phyloP scores from a whole-genome alignment of 2,329 filamentous ascomycete species.

The Leptographium procerum region DNA sequence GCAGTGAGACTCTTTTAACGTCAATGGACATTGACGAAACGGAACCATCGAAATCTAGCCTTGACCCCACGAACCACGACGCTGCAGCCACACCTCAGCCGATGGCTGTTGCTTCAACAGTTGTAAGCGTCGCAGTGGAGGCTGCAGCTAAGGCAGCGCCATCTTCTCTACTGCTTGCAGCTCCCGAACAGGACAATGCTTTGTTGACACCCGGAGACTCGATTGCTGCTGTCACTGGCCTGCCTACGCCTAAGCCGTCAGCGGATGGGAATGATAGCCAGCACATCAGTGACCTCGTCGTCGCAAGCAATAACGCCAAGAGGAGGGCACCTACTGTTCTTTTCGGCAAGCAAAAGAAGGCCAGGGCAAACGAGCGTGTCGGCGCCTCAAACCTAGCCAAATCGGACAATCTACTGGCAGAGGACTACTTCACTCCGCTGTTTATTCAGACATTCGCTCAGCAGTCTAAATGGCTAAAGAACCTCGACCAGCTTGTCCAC shows the following conservation, averaged over 20 bases:
- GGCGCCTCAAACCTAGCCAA: conserved; percentile 41
- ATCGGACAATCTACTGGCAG: conserved; percentile 33
- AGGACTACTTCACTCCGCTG: conserved; percentile 54
- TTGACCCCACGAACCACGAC: no score
- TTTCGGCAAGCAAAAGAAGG: conserved; percentile 35
- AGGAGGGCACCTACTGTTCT: conserved; percentile 11
- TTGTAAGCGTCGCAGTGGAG: not conserved
- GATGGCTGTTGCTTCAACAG: not conserved
- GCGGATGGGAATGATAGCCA: conserved; percentile 7
- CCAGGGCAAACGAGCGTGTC: not conserved
- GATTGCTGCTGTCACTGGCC: not conserved
- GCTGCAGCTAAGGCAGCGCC: not conserved
- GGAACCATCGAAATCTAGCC: not conserved
- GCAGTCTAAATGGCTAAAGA: conserved; percentile 47
- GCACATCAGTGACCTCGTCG: conserved; percentile 3
- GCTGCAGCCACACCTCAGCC: not conserved
- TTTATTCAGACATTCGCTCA: conserved; percentile 48
- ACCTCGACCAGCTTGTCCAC: conserved; percentile 60
- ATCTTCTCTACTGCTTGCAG: not conserved
- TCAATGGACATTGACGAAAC: not conserved
- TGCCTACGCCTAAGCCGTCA: conserved; percentile 11
- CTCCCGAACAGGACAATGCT: not conserved
- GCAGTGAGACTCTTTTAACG: not conserved
- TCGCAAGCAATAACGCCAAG: conserved; percentile 5
- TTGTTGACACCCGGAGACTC: not conserved